Evolutionary conservation across 371 early-diverging fungal genomes (phyloP), one percentile per base, ranked within the genome.

Genomic region (Catenaria anguillulae): DNA sequence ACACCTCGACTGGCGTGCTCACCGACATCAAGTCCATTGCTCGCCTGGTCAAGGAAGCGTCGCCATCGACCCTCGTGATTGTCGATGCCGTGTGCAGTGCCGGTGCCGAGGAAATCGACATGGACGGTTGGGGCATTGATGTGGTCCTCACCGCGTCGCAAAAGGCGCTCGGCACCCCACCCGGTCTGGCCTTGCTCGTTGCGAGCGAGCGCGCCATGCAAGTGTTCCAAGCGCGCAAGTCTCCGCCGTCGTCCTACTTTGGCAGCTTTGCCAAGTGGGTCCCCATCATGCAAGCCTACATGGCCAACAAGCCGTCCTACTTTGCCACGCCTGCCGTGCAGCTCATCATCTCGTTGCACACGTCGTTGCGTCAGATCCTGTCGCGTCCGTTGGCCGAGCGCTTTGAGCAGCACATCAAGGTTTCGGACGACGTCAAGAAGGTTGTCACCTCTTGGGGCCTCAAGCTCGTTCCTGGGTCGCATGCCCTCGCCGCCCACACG

Each of bases 271-370:
- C 70, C 68, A 85, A 87, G 64, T 92, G 91, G 91, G 68, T 21
- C 26, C 71, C 82, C 70, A 89, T 96, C 71, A 94, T 94, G 94
- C 71, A 85, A 62, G 86, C 90, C 26, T 96, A 94, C 70, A 94
- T 93, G 75, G 80, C 85, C 12, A 85, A 93, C 67, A 84, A 87
- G 66, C 87, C 90, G 35, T 80, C 83, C 56, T 97, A 97, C 77
- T 97, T 95, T 77, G 94, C 92, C 63, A 97, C 97, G n/a, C 97
- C 97, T 21, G 86, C 93, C 55, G 97, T 97, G 54, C 93, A 93
- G 77, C 79, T 88, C 63, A 81, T 97, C 71, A 79, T 85, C 71
- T 93, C 95, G 40, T 85, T 97, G 52, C 78, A 90, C 69, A 78
- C 82, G 29, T 84, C 89, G 58, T 81, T 97, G 64, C 79, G 80